Conservation (phyloP, 345 rosid genomes). For the Brassica rapa region DNA sequence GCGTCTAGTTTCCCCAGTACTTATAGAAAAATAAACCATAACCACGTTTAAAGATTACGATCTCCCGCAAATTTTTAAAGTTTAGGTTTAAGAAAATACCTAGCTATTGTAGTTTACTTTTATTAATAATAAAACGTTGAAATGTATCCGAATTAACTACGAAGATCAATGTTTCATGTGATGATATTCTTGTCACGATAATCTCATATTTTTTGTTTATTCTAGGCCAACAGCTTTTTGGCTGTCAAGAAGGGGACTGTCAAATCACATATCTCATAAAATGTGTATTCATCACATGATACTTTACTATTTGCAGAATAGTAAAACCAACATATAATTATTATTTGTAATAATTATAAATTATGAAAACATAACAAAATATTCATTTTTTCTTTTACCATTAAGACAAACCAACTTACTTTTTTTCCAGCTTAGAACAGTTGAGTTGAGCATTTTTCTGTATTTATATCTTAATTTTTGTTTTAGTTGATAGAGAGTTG, state of each 20-base stretch:
- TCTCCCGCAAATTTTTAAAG: background rate
- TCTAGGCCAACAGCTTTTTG: slow-evolving; percentile 33
- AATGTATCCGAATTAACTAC: background rate
- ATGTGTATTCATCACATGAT: slow-evolving; percentile 38
- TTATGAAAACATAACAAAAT: background rate
- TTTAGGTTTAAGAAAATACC: background rate
- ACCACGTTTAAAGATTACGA: background rate
- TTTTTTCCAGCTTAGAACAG: background rate
- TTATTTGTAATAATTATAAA: background rate
- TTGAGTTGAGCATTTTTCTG: slow-evolving; percentile 16
- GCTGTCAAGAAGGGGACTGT: slow-evolving; percentile 37
- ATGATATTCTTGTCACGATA: slow-evolving; percentile 23
- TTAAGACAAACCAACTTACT: slow-evolving; percentile 13
- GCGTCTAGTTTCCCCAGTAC: background rate
- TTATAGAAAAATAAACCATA: background rate
- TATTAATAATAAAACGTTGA: background rate
- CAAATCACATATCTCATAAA: slow-evolving; percentile 18
- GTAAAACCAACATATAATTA: background rate
- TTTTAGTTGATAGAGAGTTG: slow-evolving; percentile 11
- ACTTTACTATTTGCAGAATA: slow-evolving; percentile 33
- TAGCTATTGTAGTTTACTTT: background rate
- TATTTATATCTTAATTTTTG: slow-evolving; percentile 1
- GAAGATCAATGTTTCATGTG: slow-evolving; percentile 25
- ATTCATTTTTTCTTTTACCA: background rate
- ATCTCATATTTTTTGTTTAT: background rate